Evolutionary conservation across 106 monocot genomes (phyloP).

Genomic region (Xerophyta viscosa): DNA sequence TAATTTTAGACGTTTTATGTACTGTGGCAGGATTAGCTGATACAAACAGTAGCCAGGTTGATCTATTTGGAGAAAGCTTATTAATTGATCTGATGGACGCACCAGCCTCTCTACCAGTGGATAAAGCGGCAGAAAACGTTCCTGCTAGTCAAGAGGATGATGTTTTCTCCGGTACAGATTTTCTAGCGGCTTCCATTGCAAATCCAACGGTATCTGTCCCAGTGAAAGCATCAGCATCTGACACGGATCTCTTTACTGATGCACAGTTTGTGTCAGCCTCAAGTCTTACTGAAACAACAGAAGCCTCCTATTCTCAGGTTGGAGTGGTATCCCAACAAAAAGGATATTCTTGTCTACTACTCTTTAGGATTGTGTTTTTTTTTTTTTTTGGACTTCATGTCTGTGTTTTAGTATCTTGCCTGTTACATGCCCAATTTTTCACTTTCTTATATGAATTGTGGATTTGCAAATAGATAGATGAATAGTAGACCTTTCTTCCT

Average conservation of each 20-base stretch:
- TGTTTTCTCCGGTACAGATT: conserved; percentile 76
- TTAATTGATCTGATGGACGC: conserved; percentile 62
- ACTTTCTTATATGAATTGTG: no score
- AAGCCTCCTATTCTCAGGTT: not conserved
- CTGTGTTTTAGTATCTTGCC: not conserved
- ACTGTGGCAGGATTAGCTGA: conserved; percentile 29
- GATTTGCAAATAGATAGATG: no score
- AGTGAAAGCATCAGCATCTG: not conserved
- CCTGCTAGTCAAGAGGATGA: conserved; percentile 36
- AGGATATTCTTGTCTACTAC: not conserved
- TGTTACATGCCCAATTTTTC: no score
- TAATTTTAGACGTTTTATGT: no score
- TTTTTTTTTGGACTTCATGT: not conserved
- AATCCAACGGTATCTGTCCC: conserved; percentile 2
- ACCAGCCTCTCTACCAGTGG: conserved; percentile 24
- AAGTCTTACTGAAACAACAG: not conserved
- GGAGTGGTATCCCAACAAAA: not conserved
- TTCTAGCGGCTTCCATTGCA: conserved; percentile 40
- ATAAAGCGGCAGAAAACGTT: conserved; percentile 12
- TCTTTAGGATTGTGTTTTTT: not conserved
- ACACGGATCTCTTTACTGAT: not conserved
- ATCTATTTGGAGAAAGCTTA: conserved; percentile 63
- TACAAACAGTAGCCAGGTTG: conserved; percentile 36
- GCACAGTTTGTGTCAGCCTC: not conserved
- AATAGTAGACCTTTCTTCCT: not conserved